Base-by-base conservation (phyloP, 176 grass and related monocot genomes). In the sorghum (Sorghum bicolor) region DNA sequence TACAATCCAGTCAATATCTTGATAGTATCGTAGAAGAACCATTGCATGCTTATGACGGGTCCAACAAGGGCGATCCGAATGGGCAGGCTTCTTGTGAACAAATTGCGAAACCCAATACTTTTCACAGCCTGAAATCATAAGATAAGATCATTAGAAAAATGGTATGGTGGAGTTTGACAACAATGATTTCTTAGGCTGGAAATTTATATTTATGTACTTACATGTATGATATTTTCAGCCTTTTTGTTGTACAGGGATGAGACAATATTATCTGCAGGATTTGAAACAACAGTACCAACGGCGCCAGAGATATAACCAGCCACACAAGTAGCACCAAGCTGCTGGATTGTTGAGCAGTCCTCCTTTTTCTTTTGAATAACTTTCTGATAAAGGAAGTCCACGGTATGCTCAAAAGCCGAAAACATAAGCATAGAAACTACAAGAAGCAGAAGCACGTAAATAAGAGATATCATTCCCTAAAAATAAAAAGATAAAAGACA, bases 361-460 rank as follows among this genome's bases (percentile, higher is more conserved):
- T 82, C 83, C 68, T 75, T 98, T 83, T 73, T 92, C 81, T 86
- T 99, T 83, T 99, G 91, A 78, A 99, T 88, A 61, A 99, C 83
- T 8, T 88, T 88, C 15, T 80, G 85, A 82, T 96, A 96, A 61
- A 99, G 67, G 71, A 96, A 87, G 65, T 86, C 87, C 31, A 99
- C 83, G 2, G 89, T 83, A 87, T 98, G 96, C 70, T 94, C 93
- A 89, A 98, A 98, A 74, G 93, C 81, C 0, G 91, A 95, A 90
- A 98, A 96, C 96, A 98, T 98, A 53, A 98, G 85, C 88, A 96
- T 94, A 36, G 93, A 90, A 95, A 99, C 93, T 99, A 82, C 87
- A 90, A 5, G 9, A 77, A 72, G 36, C 62, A 71, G 15, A 64
- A 76, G 5, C 20, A 37, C 2, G 29, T 57, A 26, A 38, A 79